Base-by-base conservation (phyloP, 2,329 filamentous ascomycete genomes). In the Colletotrichum lindemuthianum region DNA sequence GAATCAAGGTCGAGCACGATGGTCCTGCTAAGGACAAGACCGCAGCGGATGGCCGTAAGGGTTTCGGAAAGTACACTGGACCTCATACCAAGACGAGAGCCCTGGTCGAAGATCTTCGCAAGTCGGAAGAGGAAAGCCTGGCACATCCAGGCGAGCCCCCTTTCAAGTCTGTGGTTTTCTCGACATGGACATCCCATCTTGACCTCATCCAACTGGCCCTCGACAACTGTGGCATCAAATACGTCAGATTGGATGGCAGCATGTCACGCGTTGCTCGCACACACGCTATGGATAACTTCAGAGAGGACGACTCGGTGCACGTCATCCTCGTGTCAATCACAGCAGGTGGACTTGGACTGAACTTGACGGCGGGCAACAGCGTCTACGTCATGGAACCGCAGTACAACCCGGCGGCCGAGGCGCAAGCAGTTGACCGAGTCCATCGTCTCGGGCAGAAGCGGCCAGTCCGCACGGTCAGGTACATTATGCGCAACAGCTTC, bases 371-470 rank as follows among this genome's bases (percentile, higher is more conserved):
- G 0, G 95, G 90, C 37, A 96, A 89, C 74, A 91, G 87, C 59
- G 95, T 96, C 12, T 98, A 96, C 75, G 91, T 98, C 71, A 98
- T 99, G 95, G 96, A 99, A 75, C 96, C 96, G 6, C 94, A 97
- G 74, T 99, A 95, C 81, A 99, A 99, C 72, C 96, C 96, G 0
- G 94, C 93, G 0, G 93, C 94, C 0, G 95, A 99, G 76, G 92
- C 93, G 6, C 96, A 99, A 78, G 96, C 96, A 2, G 86, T 98
- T 8, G 96, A 98, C 75, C 92, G 96, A 36, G 92, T 99, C 6
- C 94, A 97, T 75, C 89, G 94, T 15, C 82, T 97, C 2, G 94
- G 96, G 0, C 96, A 99, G 81, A 96, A 88, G 71, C 85, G 96
- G n/a, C 87, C 90, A 11, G 96, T 99, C 0, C 86, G 86, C n/a